Percentiles rank a stretch among this genome's conserved stretches.
These are phyloP conservation scores for Furcasterigmium sp. DNA, from an alignment of 2,329 filamentous ascomycete species.

Conservation along the genomic window DNA sequence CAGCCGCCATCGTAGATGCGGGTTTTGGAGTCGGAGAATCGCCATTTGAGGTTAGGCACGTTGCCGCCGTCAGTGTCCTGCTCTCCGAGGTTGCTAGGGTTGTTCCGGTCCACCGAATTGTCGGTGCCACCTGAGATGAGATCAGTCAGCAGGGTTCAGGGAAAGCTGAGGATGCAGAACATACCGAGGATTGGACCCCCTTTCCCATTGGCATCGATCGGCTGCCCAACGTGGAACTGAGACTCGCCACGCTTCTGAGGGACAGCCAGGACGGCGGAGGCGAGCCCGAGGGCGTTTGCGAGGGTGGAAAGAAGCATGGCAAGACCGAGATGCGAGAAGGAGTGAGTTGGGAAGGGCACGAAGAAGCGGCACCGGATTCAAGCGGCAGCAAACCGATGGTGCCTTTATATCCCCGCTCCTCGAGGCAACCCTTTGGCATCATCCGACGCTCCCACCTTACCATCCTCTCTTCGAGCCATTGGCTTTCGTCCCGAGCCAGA, in stretches of 20 bases:
- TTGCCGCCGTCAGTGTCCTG: constrained; percentile 58
- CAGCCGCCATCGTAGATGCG: constrained; percentile 58
- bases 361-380: neutral
- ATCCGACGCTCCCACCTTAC: no score
- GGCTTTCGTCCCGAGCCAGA: no score
- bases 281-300: neutral
- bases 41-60: constrained; percentile 65
- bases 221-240: constrained; percentile 47
- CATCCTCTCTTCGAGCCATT: no score
- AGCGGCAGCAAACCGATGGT: no score
- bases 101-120: constrained; percentile 52
- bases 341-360: neutral
- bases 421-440: no score
- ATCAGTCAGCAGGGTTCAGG: neutral
- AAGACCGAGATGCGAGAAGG: neutral
- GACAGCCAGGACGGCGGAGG: neutral
- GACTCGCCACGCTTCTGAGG: constrained; percentile 10
- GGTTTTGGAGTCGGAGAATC: constrained; percentile 63
- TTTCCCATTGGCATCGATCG: constrained; percentile 51
- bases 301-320: constrained; percentile 5
- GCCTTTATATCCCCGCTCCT: no score
- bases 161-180: constrained; percentile 6
- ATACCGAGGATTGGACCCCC: constrained; percentile 54
- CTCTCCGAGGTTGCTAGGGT: constrained; percentile 57
- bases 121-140: constrained; percentile 56